These are phyloP conservation scores for Zymoseptoria pseudotritici DNA, from an alignment of 2,329 filamentous ascomycete species.

Conservation along the genomic window DNA sequence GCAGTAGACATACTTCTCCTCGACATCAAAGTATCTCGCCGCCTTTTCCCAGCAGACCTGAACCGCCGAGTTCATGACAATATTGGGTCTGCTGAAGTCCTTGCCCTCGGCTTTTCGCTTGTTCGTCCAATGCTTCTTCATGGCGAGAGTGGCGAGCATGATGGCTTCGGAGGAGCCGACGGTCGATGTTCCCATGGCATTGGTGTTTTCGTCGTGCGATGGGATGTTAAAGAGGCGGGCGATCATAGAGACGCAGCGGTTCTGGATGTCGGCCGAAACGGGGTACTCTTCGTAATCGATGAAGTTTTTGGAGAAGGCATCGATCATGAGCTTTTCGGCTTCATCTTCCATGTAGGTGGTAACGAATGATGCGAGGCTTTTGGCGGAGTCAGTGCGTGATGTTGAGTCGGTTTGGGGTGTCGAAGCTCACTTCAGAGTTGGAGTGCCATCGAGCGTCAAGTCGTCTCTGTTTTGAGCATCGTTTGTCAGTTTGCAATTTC, in stretches of 20 bases:
- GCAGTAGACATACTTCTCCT: constrained; percentile 71
- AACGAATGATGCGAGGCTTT: constrained; percentile 81
- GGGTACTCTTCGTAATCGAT: constrained; percentile 47
- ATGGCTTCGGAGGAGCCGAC: constrained; percentile 86
- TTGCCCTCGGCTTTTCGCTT: constrained; percentile 76
- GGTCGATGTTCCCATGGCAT: constrained; percentile 77
- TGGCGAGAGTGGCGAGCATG: constrained; percentile 75
- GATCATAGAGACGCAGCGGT: constrained; percentile 71
- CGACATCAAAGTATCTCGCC: constrained; percentile 57
- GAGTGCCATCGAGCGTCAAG: constrained; percentile 82
- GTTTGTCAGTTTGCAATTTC: not conserved
- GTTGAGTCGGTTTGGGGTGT: not conserved
- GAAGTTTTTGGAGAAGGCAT: constrained; percentile 91
- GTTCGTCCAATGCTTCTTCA: constrained; percentile 94
- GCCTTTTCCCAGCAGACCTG: constrained; percentile 96
- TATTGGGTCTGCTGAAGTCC: constrained; percentile 72
- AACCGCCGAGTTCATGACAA: constrained; percentile 92
- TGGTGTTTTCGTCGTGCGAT: constrained; percentile 44
- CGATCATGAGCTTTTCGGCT: constrained; percentile 89
- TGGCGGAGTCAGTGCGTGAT: constrained; percentile 8
- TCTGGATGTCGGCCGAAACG: constrained; percentile 56
- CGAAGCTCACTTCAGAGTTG: constrained; percentile 64
- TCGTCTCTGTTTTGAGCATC: constrained; percentile 52
- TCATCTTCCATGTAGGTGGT: constrained; percentile 98
- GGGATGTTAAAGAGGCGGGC: constrained; percentile 82